Base-by-base conservation (phyloP, 345 rosid genomes). In the Heritiera fomes region DNA sequence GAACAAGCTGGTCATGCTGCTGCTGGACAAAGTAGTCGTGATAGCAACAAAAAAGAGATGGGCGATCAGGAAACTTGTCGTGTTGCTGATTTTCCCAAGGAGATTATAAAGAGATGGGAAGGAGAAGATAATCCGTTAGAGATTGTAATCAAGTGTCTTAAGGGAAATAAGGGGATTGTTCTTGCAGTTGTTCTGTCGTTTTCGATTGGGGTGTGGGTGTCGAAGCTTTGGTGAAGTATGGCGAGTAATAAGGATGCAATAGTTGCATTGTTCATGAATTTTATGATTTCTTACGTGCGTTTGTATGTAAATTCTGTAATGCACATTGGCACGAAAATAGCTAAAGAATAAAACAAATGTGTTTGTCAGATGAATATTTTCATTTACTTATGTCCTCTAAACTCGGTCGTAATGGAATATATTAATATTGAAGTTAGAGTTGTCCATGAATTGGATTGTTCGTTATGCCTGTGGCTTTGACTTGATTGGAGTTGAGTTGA, bases 181-280 rank as follows among this genome's bases (percentile, higher is more conserved):
- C 9, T 85, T 1, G 74, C 81, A 0, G 84, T 86, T 4, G 46
- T 80, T 43, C 0, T 90, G 15, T 89, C 88, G 6, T 85, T 90
- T 78, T 68, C 87, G 0, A 10, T 90, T 2, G 91, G 92, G 49
- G 62, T 85, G 11, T 75, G 61, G 75, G 46, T 71, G 61, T 71
- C 75, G 0, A 71, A 52, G 23, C 46, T 50, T 52, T 32, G 28
- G 28, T 17, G 0, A 28, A 49, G 9, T 7, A 56, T 7, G 61
- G 28, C 7, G 28, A 56, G 7, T 56, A 60, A 9, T 32, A 4
- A 3, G 38, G 38, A 61, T 14, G 41, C 20, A 71, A 8, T 50
- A 52, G 50, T 15, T 50, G 14, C 20, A 49, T 71, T 66, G 71
- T 67, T 67, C 55, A 20, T n/a, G 8, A n/a, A 2, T 58, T 8